Base-by-base conservation (phyloP, 495 filamentous ascomycete species). In the Penicillium argentinense region DNA sequence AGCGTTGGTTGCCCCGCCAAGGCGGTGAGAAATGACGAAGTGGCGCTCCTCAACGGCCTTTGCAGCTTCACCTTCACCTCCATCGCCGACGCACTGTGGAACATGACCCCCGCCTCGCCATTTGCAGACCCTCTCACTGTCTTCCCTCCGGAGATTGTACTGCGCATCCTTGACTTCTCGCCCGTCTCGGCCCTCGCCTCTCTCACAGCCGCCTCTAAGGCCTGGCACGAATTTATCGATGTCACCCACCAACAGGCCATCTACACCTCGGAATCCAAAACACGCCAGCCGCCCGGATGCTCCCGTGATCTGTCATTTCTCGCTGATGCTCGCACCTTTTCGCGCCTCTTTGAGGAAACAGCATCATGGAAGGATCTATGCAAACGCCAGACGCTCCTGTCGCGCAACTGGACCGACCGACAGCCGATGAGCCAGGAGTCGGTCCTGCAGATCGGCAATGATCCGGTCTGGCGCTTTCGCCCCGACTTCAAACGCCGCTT, bases 171-270 rank as follows among this genome's bases (percentile, higher is more conserved):
- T 39, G 61, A 72, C 18, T 70, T 68, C 44, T 39, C 64, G 25
- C 42, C 68, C 14, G 38, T 66, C 14, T 57, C 68, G 16, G 42
- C 61, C 4, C 47, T 72, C 36, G 68, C 60, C 5, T 58, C 64
- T 16, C 55, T 72, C 29, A 67, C 61, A 12, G 45, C 56, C 1
- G 51, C 59, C n/a, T 69, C 66, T 14, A 62, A 60, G 19, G 64
- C 66, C 24, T 72, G 68, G 68, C 64, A 70, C 45, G 37, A 47
- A 30, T 70, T 72, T 43, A 72, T 72, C 51, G 68, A 72, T 53
- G 48, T 60, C 55, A 67, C 65, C 4, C 67, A 72, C 45, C 68
- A 64, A 58, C 56, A 72, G 27, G 60, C 65, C 9, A 70, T 72
- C 51, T 72, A 72, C 46, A 40, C 40, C 19, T 60, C 62, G 48